Evolutionary conservation across 352 stramenopile species (phyloP).

Genomic region (Pythium scleroteichum): DNA sequence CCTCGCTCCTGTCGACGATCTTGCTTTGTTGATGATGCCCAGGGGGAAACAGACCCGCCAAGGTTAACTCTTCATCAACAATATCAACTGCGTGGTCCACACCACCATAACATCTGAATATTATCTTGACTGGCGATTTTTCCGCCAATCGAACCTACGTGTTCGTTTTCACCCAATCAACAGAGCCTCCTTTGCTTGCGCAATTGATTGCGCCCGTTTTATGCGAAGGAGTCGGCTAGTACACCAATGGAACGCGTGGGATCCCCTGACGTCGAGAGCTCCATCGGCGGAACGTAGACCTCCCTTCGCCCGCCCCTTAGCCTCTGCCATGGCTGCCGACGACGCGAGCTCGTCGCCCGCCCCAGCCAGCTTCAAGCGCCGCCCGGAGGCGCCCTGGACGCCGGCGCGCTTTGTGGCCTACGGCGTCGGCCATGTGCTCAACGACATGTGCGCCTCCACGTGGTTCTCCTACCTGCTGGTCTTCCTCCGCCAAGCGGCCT

Average conservation of each 20-base stretch:
- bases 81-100: conserved; percentile 4
- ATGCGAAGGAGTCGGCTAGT: not conserved
- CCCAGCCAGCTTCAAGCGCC: conserved; percentile 9
- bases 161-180: conserved; percentile 13
- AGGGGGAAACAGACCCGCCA: not conserved
- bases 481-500: conserved; percentile 63
- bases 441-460: conserved; percentile 88
- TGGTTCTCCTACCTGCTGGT: conserved; percentile 90
- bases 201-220: not conserved
- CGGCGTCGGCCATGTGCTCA: conserved; percentile 82
- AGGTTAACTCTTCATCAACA: not conserved
- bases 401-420: conserved; percentile 64
- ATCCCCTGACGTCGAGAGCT: not conserved
- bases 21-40: not conserved
- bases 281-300: conserved; percentile 15
- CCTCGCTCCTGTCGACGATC: not conserved
- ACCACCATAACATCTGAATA: not conserved
- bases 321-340: too few relatives aligned
- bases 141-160: conserved; percentile 2
- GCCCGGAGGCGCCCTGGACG: conserved; percentile 42
- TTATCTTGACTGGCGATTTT: not conserved
- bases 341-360: not conserved
- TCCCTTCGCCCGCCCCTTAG: too few relatives aligned
- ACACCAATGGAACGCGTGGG: conserved; percentile 17
- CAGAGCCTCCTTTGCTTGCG: not conserved